Conservation (phyloP, 805 yeast genomes). For the Metschnikowia koreensis region DNA sequence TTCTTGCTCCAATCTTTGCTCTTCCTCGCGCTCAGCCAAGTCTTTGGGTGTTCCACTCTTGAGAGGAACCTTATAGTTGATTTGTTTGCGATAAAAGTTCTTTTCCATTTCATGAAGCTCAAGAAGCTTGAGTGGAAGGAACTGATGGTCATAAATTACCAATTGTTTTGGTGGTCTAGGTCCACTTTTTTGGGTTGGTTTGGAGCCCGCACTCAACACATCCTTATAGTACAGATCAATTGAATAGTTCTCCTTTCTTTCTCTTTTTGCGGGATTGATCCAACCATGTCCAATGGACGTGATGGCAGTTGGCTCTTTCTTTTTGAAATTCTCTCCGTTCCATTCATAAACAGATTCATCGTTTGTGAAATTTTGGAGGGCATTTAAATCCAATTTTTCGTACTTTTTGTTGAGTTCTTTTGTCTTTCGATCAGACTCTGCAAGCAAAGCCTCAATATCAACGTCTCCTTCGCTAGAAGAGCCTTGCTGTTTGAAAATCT, state of each 20-base stretch:
- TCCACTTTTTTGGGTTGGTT: slow-evolving; percentile 43
- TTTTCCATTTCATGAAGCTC: slow-evolving; percentile 81
- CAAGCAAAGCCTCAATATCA: slow-evolving; percentile 61
- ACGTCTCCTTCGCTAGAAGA: slow-evolving; percentile 42
- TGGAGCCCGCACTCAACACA: slow-evolving; percentile 64
- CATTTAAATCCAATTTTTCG: slow-evolving; percentile 68
- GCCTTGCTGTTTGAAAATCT: slow-evolving; percentile 45
- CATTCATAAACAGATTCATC: slow-evolving; percentile 76
- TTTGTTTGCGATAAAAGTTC: slow-evolving; percentile 67
- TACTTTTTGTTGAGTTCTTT: slow-evolving; percentile 60
- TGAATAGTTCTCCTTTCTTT: slow-evolving; percentile 79
- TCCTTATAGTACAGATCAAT: slow-evolving; percentile 86
- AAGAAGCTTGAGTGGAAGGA: slow-evolving; percentile 72
- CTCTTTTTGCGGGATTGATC: slow-evolving; percentile 86
- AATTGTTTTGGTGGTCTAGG: slow-evolving; percentile 86
- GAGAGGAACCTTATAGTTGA: slow-evolving; percentile 61
- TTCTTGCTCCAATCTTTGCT: slow-evolving; percentile 59
- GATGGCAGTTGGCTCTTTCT: slow-evolving; percentile 46
- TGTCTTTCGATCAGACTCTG: slow-evolving; percentile 63
- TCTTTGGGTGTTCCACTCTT: slow-evolving; percentile 49
- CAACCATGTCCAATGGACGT: slow-evolving; percentile 57
- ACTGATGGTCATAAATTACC: slow-evolving; percentile 85
- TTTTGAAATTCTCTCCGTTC: slow-evolving; percentile 82
- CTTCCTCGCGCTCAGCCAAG: slow-evolving; percentile 34
- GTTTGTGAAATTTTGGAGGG: slow-evolving; percentile 70